Base-by-base conservation (phyloP, 371 early-diverging fungal species). In the Nematocida minor region DNA sequence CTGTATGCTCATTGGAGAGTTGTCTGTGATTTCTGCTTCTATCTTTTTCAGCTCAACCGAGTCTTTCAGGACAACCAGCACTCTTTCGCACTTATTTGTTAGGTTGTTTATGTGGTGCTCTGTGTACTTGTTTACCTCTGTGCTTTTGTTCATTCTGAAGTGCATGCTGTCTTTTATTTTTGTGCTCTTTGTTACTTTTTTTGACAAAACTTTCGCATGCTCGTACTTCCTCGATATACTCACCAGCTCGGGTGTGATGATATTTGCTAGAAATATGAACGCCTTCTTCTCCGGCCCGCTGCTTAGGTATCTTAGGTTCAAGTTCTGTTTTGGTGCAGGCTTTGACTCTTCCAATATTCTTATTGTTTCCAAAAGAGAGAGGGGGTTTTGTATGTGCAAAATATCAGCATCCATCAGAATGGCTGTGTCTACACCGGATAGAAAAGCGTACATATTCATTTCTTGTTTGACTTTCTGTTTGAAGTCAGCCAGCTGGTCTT, bases 291-390 rank as follows among this genome's bases (percentile, higher is more conserved):
- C 77, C 44, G 46, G 66, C 31, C 77, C 77, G 44, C 77, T 74
- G 55, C 77, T 74, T 31, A 74, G 38, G 31, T 74, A 74, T 32
- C 44, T 69, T 16, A 74, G 77, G 53, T 74, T 32, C 66, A 74
- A 48, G 4, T 40, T 2, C 48, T 44, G 25, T 25, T 16, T 32
- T 44, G 20, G 7, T 0, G 53, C 25, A 7, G 77, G 77, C 7
- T 9, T 4, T 11, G 63, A 20, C 38, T 74, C 77, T 48, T 74
- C 46, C 29, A 74, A 18, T 18, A 74, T 74, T 25, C 34, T 20
- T 27, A 74, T 4, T 6, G 36, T 41, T 38, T 74, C 77, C 7
- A 16, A 14, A 16, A 74, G 31, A 6, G 53, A 34, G 1, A 60
- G 44, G 1, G 60, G 27, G 49, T 64, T 74, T 38, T 74, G 77